phyloP scores from a whole-genome alignment of 2,329 filamentous ascomycete genomes.

The Gyromitra esculenta region DNA sequence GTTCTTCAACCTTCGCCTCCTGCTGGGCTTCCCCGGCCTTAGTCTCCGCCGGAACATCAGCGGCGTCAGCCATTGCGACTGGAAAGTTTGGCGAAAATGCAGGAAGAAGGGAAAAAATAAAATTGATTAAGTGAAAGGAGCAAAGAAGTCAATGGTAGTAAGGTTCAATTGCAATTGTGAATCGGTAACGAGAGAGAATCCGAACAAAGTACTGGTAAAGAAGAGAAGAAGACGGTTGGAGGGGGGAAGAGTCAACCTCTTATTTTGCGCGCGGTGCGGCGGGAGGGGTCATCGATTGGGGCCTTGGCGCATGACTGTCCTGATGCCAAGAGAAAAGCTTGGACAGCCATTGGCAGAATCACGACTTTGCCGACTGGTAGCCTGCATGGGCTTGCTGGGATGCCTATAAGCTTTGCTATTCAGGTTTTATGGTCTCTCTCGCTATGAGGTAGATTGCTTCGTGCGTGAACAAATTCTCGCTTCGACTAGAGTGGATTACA shows the following conservation, averaged over 20 bases:
- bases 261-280: slow-evolving; percentile 21
- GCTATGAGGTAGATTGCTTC: no score
- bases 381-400: not conserved
- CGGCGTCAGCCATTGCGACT: slow-evolving; percentile 31
- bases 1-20: not conserved
- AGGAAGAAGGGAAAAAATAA: not conserved
- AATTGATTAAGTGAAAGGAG: not conserved
- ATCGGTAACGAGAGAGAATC: not conserved
- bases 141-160: not conserved
- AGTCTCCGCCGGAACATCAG: slow-evolving; percentile 4
- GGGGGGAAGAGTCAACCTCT: slow-evolving; percentile 44
- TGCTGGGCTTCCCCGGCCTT: not conserved
- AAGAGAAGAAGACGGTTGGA: slow-evolving; percentile 22
- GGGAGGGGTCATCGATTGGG: slow-evolving; percentile 39
- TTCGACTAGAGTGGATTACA: no score
- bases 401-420: no score
- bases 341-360: not conserved
- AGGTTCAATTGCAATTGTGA: slow-evolving; percentile 4
- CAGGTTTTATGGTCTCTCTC: no score
- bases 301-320: slow-evolving; percentile 43
- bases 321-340: slow-evolving; percentile 22
- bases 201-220: not conserved
- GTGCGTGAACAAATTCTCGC: no score
- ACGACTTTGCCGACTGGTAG: no score
- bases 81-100: slow-evolving; percentile 6